Percentiles rank a stretch among this genome's conserved stretches.
These are phyloP conservation scores for Polygonum aviculare DNA, from an alignment of 148 eudicot genomes.

Conservation along the genomic window DNA sequence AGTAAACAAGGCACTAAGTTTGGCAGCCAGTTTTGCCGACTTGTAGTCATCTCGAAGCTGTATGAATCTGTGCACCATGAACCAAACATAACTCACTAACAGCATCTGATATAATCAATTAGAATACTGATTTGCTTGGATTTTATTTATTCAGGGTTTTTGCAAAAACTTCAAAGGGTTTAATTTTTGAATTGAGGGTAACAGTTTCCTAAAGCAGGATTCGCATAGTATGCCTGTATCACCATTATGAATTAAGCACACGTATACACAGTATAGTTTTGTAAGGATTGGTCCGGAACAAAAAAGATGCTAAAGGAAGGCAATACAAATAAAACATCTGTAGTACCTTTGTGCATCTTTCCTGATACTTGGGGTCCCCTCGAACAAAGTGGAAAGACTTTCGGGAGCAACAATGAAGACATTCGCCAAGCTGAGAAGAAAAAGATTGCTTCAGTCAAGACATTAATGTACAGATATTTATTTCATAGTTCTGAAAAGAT, in stretches of 20 bases:
- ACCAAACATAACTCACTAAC: neutral
- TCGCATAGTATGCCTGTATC: too few species aligned
- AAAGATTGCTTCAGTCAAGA: neutral
- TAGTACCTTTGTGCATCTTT: constrained; percentile 94
- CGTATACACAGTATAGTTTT: too few species aligned
- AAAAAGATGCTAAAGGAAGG: too few species aligned
- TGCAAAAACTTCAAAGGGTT: too few species aligned
- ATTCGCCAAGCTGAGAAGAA: constrained; percentile 69
- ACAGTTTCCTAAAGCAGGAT: too few species aligned
- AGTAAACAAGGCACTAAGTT: constrained; percentile 65
- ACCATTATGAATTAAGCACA: too few species aligned
- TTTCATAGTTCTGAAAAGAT: neutral
- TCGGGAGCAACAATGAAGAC: constrained; percentile 99
- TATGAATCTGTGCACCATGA: constrained; percentile 69
- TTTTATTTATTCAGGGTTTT: too few species aligned
- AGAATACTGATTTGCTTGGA: too few species aligned
- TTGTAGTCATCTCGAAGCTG: constrained; percentile 92
- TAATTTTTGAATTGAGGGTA: too few species aligned
- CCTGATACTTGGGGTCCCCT: constrained; percentile 90
- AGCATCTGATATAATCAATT: neutral
- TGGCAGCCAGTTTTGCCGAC: constrained; percentile 84
- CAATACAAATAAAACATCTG: neutral
- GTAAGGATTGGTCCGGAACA: too few species aligned
- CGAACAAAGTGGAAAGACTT: constrained; percentile 81
- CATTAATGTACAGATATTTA: neutral